Conservation (phyloP, 2,329 filamentous ascomycete genomes). For the Ophiostoma novo-ulmi region DNA sequence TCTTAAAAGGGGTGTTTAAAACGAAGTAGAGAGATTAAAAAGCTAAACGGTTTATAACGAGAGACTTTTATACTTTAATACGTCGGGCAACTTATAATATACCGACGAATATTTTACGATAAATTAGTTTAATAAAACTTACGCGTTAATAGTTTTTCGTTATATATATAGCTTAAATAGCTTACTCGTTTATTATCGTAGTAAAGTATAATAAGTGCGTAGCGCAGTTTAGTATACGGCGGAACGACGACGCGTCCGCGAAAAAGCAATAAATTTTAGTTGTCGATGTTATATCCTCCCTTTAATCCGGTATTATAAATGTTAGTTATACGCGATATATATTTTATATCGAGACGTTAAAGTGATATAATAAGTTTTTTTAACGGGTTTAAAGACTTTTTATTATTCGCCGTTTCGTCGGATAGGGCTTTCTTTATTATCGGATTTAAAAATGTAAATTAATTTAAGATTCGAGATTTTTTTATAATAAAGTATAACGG, state of each 20-base stretch:
- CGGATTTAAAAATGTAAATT: background rate
- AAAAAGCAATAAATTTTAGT: too few species aligned
- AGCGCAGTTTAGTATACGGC: background rate
- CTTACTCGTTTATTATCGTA: background rate
- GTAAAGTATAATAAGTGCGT: background rate
- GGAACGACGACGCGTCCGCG: background rate
- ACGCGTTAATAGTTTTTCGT: background rate
- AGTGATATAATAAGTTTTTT: background rate
- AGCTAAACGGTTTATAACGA: background rate
- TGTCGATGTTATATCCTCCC: too few species aligned
- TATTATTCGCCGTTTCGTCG: background rate
- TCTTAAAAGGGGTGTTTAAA: background rate
- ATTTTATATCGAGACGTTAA: background rate
- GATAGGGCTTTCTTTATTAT: background rate
- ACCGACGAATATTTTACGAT: background rate
- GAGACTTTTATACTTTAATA: background rate
- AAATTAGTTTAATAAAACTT: background rate
- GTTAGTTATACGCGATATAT: too few species aligned
- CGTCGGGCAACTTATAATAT: background rate
- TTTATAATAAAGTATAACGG: background rate
- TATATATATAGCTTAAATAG: background rate
- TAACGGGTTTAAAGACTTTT: background rate
- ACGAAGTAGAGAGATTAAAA: background rate
- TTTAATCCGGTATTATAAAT: too few species aligned
- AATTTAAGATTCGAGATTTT: background rate